Conservation (phyloP, 2,329 filamentous ascomycete genomes). For the Exophiala alcalophila region DNA sequence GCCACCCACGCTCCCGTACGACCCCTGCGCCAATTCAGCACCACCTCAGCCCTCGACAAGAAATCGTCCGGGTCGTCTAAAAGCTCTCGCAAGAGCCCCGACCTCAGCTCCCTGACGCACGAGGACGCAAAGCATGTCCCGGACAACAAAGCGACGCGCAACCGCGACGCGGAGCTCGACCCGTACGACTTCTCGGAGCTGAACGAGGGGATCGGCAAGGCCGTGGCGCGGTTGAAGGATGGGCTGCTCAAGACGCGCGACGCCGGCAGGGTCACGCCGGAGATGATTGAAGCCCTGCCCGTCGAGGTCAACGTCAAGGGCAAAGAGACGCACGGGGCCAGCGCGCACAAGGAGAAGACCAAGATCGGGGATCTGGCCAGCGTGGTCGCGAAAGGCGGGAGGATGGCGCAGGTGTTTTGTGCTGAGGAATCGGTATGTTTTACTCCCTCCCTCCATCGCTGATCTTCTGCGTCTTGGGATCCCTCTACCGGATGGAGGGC, state of each 20-base stretch:
- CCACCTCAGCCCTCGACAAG: slow-evolving; percentile 44
- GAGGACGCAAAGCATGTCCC: slow-evolving; percentile 44
- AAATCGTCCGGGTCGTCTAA: slow-evolving; percentile 53
- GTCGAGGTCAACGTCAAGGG: slow-evolving; percentile 58
- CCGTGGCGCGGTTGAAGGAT: slow-evolving; percentile 56
- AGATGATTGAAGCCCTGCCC: slow-evolving; percentile 58
- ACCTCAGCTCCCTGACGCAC: slow-evolving; percentile 32
- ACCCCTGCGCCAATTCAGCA: slow-evolving; percentile 40
- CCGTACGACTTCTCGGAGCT: slow-evolving; percentile 61
- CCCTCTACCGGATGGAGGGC: too few species aligned
- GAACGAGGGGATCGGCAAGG: slow-evolving; percentile 54
- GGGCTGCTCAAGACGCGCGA: slow-evolving; percentile 61
- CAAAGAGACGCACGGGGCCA: slow-evolving; percentile 44
- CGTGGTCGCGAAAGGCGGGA: slow-evolving; percentile 62
- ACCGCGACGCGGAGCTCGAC: slow-evolving; percentile 43
- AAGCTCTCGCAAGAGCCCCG: slow-evolving; percentile 32
- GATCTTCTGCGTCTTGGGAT: too few species aligned
- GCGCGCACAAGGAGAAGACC: slow-evolving; percentile 39
- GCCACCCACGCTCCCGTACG: not conserved
- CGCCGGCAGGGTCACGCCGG: slow-evolving; percentile 61
- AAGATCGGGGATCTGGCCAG: slow-evolving; percentile 63
- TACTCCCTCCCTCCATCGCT: slow-evolving; percentile 1
- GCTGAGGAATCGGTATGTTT: slow-evolving; percentile 61
- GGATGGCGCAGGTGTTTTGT: slow-evolving; percentile 60
- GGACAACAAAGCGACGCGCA: slow-evolving; percentile 44